Evolutionary conservation across 306 rosid genomes (phyloP), one percentile per base, ranked within the genome.

Genomic region (Lathyrus tuberosus): DNA sequence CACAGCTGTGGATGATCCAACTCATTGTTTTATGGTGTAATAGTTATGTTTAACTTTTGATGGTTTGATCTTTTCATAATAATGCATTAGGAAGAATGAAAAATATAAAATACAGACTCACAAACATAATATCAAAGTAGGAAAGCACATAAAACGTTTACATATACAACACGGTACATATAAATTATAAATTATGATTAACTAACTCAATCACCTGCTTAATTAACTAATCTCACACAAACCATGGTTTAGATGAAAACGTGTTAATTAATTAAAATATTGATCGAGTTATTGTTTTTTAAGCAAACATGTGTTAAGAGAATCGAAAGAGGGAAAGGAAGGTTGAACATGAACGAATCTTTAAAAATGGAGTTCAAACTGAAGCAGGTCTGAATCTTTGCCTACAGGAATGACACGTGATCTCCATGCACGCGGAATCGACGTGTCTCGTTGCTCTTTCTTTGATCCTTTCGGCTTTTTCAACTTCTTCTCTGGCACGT

Each of bases 371-470:
- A 26, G 7, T 57, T 57, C 58, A 66, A 11, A 44, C 76, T 1
- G 71, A 64, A 54, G 82, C 71, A 5, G 92, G 87, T 79, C 81
- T 86, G 84, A 95, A 95, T 84, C 95, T 91, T 72, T 89, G 96
- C 73, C 95, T 80, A 84, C 99, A 95, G 37, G 96, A 89, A 7
- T 95, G 97, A 85, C 99, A 95, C 48, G 97, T 95, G 80, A 95
- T 89, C 87, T 95, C 99, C 95, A 95, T 86, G 92, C 97, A 88
- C 78, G 95, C 79, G 30, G 95, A 76, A 18, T 83, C 97, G 17
- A 82, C 71, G 71, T 69, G 88, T 4, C 71, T 73, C 0, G 79
- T 91, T 9, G 97, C 97, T 22, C 85, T 84, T 44, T 91, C 92
- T 65, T 91, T 95, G 77, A 91, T 83, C 60, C 87, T 77, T 81